These are phyloP conservation scores for Boletellus emodensis DNA, from an alignment of 768 basidiomycete genomes.

Conservation along the genomic window DNA sequence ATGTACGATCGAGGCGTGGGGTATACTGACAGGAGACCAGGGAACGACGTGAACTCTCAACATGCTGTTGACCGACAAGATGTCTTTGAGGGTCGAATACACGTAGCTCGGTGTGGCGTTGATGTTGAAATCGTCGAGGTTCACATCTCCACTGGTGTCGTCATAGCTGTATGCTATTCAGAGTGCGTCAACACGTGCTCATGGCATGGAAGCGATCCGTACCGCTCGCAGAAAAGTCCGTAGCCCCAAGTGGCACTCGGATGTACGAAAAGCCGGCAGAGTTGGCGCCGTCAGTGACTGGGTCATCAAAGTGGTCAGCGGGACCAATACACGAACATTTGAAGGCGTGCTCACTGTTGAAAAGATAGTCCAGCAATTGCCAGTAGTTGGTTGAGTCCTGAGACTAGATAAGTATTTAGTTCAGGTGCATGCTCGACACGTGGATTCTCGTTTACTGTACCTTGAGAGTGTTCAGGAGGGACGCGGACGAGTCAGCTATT, in stretches of 20 bases:
- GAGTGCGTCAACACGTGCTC: background rate
- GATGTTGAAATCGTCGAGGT: constrained; percentile 55
- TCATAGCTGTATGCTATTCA: constrained; percentile 59
- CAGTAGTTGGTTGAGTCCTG: constrained; percentile 56
- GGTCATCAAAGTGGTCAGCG: background rate
- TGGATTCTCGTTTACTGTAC: constrained; percentile 28
- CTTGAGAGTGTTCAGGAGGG: constrained; percentile 60
- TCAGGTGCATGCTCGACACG: constrained; percentile 1
- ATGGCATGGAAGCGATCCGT: constrained; percentile 9
- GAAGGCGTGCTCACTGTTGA: constrained; percentile 33
- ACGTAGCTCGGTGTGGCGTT: constrained; percentile 56
- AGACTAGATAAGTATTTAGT: constrained; percentile 30
- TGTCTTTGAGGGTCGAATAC: constrained; percentile 62
- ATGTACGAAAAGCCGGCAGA: constrained; percentile 68
- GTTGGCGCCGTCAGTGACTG: constrained; percentile 54
- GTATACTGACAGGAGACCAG: constrained; percentile 64
- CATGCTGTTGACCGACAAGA: constrained; percentile 50
- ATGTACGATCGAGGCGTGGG: too few species aligned
- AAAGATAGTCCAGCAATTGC: constrained; percentile 54
- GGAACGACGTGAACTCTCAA: constrained; percentile 58
- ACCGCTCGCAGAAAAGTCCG: constrained; percentile 66
- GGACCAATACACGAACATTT: background rate
- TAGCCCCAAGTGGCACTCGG: constrained; percentile 66
- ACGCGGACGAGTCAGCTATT: constrained; percentile 69
- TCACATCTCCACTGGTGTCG: constrained; percentile 57